Base-by-base conservation (phyloP, 164 flowering plant genomes). In the Annona squamosa region DNA sequence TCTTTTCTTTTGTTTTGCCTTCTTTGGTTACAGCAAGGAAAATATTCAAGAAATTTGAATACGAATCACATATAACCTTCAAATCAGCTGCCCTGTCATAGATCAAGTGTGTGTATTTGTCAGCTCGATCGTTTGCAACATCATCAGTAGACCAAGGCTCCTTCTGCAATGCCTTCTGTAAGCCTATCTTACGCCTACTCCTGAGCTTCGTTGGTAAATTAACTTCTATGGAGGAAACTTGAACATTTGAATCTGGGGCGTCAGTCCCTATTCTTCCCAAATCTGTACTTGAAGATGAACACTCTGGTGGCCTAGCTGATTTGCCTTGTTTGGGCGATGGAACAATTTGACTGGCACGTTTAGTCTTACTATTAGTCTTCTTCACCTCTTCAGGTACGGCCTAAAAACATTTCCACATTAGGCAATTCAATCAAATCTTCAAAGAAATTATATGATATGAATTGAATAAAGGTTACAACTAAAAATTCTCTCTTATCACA, bases 131-230 rank as follows among this genome's bases (percentile, higher is more conserved):
- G 65, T 75, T 78, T 67, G 78, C 70, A 65, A 56, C 62, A 73
- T 72, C 79, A 48, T 85, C 86, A 64, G 84, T 73, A 75, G 73
- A 72, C 63, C 78, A 87, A 43, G 62, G 48, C 70, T 83, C 88
- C 76, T 80, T 82, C 65, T 48, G 72, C 65, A 79, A 42, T 52
- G 74, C 68, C 75, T 80, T 85, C 69, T 75, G 76, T 12, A 83
- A 77, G 73, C 78, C 71, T 82, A 77, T 79, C 84, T 96, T 96
- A 4, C 95, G 92, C 79, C 87, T 88, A 84, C 88, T 91, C 78
- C 84, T 82, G 42, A 65, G 75, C 81, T 83, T 92, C 26, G 87
- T 84, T 56, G 91, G 86, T 73, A 81, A 76, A 75, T 19, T 80
- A 57, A 77, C 85, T 61, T 82, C 82, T 41, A 72, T 56, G 3